Evolutionary conservation across 495 filamentous ascomycete species (phyloP), one percentile per base, ranked within the genome.

Genomic region (Neurospora sp.): DNA sequence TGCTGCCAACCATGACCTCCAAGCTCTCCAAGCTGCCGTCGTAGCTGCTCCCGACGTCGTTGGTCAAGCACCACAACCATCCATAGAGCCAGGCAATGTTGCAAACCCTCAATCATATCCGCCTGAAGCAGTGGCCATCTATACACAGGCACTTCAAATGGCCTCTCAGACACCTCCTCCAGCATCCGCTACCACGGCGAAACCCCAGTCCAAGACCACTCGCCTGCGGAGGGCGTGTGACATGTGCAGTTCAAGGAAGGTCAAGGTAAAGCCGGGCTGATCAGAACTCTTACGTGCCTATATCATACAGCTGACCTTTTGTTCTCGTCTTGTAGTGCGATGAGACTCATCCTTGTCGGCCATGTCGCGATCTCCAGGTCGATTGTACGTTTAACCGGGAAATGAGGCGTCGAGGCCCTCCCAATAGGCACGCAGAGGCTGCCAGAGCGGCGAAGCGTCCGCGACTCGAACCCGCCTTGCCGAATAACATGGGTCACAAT

Each of bases 361-460:
- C 92, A 39, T 97, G 94, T 81, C 86, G 86, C 71, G 89, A 90
- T 69, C 86, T 97, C 73, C 88, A 91, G 66, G 93, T 96, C 36
- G 91, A 92, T 43, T 97, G 94, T 81, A 96, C 93, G 66, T 94
- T 92, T 81, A 85, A 91, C 69, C 83, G 94, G 72, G 91, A 91
- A 42, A 94, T 90, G 81, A 89, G 92, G 74, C 88, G 94, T 21
- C 89, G 94, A 73, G 94, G 94, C 1, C 94, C 94, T 21, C 93
- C 93, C 1, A 97, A 97, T 78, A 88, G 90, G 74, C 92, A 94
- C 81, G 93, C 92, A 69, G 93, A 95, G 81, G 90, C 90, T 2
- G 88, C 94, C 45, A 82, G 79, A 74, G 81, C 83, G 0, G 79
- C 79, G 13, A 96, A 94, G 80, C 88, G 87, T 73, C 87, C 88